Evolutionary conservation across 306 rosid species (phyloP), one percentile per base, ranked within the genome.

Genomic region (Hylodesmum podocarpum): DNA sequence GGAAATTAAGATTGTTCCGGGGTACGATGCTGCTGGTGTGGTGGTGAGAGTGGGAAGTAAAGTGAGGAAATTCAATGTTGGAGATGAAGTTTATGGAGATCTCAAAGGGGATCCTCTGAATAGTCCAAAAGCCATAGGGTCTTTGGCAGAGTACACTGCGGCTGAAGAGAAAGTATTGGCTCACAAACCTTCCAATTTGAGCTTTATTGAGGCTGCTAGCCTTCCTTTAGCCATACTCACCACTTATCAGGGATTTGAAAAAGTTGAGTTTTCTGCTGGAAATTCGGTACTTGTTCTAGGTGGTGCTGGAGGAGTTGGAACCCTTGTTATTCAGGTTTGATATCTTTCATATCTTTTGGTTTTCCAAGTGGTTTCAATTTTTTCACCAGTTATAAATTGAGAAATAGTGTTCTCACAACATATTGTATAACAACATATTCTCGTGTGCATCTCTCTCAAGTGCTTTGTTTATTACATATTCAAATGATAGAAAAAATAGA

Each of bases 251-350:
- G 89, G 86, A 3, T 87, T 90, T 12, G 86, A 88, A 40, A 28
- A 63, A 12, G 46, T 63, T 6, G 75, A 29, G 19, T 70, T 88
- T 37, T 83, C 87, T 40, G 78, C 83, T 37, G 89, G 88, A 0
- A 73, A 90, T 67, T 86, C 91, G 5, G 36, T 90, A 37, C 89
- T 88, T 68, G 88, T 90, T 79, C 77, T 90, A 2, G 91, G 92
- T 10, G 96, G 92, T 31, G 89, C 88, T 18, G 93, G 93, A 5
- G 96, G 93, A 54, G 89, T 88, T 31, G 96, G 96, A 75, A 59
- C 86, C 21, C 24, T 34, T 51, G 36, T 13, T 22, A 71, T 71
- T 71, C 65, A 71, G 76, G 76, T 71, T 50, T 70, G 6, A 31
- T 19, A 50, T 50, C 15, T 5, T 5, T 9, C 7, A 13, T 27